phyloP scores from a whole-genome alignment of 176 grass and related monocot species.

The Tillandsia leiboldiana region DNA sequence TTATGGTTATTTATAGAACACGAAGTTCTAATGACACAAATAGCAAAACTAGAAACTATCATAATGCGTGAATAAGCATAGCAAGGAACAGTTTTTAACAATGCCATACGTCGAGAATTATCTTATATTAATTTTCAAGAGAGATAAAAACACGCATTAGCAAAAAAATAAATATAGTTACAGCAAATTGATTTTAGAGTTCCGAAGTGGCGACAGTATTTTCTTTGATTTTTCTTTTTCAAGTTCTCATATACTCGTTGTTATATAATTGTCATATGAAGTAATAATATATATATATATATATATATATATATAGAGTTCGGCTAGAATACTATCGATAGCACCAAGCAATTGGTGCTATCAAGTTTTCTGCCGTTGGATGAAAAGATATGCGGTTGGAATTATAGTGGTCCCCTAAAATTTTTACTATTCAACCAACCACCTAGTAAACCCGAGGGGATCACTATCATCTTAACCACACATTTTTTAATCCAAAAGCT shows the following conservation, averaged over 20 bases:
- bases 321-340: too few species aligned
- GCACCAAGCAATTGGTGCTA: too few species aligned
- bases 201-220: background rate
- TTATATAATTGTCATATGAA: background rate
- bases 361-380: too few species aligned
- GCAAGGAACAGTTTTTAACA: background rate
- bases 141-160: background rate
- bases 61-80: background rate
- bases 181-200: background rate
- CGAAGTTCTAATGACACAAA: background rate
- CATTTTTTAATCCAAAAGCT: too few species aligned
- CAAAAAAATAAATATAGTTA: background rate
- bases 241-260: background rate
- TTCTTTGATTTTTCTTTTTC: background rate
- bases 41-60: background rate
- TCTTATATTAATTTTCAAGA: background rate
- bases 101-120: background rate
- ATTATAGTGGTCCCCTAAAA: too few species aligned
- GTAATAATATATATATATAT: background rate
- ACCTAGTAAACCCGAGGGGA: too few species aligned
- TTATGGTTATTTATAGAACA: background rate
- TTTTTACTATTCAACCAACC: too few species aligned
- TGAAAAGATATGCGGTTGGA: too few species aligned
- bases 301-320: too few species aligned
- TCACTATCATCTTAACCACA: too few species aligned